Evolutionary conservation across 306 rosid species (phyloP), one percentile per base, ranked within the genome.

Genomic region (Quercus engelmannii): DNA sequence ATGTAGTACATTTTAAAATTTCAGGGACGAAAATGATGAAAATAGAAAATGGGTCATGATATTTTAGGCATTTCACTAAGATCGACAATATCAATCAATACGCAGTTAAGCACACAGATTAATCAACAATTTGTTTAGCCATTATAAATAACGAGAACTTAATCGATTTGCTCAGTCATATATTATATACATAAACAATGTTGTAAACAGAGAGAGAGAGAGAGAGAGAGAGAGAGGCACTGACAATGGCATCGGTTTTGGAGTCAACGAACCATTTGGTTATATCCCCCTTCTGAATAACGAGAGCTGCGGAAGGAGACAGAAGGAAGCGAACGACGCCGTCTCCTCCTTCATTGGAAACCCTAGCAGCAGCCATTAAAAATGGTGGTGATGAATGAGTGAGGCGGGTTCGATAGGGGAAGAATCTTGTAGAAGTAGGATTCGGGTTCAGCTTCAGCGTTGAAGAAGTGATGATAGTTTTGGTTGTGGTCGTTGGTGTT

Each of bases 221-320:
- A 63, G 30, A 62, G 73, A 83, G 52, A 75, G 59, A 78, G 63
- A 68, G 61, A 78, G 88, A 59, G 73, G 73, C 23, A 80, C 86
- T 43, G 68, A 92, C 97, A 26, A 92, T 87, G 83, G 99, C 99
- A 75, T 92, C 97, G 33, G 97, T 83, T 70, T 89, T 81, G 74
- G 91, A 90, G 55, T 92, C 84, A 78, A 92, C 71, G 82, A 83
- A 92, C 99, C 99, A 94, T 78, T 88, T 76, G 21, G 99, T 91
- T 84, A 94, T 86, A 73, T 94, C 99, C 2, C 99, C 99, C 84
- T 71, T 87, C 84, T 92, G 95, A 78, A 94, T 90, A 75, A 91
- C 87, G 82, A 93, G 84, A 56, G 89, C 72, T 71, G 72, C 78
- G 13, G 90, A 79, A 6, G 88, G 67, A 67, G 97, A 90, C 54